These are phyloP conservation scores for Lagenaria siceraria DNA, from an alignment of 306 rosid species.

Conservation along the genomic window DNA sequence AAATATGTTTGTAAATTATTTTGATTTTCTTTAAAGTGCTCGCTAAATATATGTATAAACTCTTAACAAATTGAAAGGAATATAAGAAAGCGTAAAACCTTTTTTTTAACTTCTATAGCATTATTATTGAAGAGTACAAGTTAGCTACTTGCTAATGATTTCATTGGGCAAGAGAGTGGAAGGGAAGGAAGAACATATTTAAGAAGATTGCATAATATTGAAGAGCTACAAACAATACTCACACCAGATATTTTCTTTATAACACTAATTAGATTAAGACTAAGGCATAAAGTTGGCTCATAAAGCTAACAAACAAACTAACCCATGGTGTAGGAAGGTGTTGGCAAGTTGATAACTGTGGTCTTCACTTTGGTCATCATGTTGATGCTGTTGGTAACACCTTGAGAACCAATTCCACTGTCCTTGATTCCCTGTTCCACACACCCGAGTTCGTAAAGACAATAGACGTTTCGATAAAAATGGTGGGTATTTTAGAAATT, in stretches of 20 bases:
- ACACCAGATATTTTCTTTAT: background rate
- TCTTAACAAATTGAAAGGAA: background rate
- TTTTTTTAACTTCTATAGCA: background rate
- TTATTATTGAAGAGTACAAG: background rate
- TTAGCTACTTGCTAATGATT: background rate
- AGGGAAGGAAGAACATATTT: background rate
- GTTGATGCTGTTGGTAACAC: conserved; percentile 91
- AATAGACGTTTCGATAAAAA: background rate
- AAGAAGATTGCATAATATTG: background rate
- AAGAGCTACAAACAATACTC: background rate
- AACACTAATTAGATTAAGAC: background rate
- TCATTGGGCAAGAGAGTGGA: background rate
- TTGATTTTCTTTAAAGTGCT: background rate
- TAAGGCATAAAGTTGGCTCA: background rate
- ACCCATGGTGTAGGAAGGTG: conserved; percentile 71
- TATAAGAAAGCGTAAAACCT: background rate
- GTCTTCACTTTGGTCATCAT: conserved; percentile 93
- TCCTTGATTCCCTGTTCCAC: conserved; percentile 68
- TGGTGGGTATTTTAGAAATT: background rate
- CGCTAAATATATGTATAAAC: too few relatives aligned
- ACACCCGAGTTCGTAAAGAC: background rate
- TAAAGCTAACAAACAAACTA: conserved; percentile 16
- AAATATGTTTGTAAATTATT: too few relatives aligned
- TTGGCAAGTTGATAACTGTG: conserved; percentile 13
- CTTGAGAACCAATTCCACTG: conserved; percentile 99